These are phyloP conservation scores for Symbiodinium natans DNA, from an alignment of 73 alveolate species.

Conservation along the genomic window DNA sequence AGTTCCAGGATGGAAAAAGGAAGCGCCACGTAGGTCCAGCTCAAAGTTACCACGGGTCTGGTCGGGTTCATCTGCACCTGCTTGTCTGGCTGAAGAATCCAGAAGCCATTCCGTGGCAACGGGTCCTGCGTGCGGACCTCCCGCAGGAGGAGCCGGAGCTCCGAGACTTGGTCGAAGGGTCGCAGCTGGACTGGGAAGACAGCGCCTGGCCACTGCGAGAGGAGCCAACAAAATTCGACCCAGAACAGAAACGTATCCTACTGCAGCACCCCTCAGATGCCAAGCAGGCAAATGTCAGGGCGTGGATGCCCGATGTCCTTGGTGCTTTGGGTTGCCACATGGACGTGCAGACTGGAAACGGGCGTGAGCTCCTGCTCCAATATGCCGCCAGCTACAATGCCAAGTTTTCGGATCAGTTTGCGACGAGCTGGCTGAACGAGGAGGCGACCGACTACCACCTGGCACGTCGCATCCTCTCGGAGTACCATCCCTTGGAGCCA, in stretches of 20 bases:
- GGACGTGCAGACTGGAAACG: slow-evolving; percentile 4
- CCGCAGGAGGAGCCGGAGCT: neutral
- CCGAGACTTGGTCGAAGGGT: neutral
- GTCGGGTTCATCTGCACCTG: neutral
- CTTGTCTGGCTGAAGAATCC: neutral
- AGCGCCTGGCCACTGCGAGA: slow-evolving; percentile 16
- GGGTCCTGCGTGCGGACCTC: neutral
- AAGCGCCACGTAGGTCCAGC: neutral
- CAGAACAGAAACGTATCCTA: neutral
- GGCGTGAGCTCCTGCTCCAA: neutral
- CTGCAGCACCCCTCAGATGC: neutral
- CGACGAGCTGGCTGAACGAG: neutral
- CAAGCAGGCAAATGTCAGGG: neutral
- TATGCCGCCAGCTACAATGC: neutral
- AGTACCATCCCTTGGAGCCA: neutral
- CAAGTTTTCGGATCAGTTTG: neutral
- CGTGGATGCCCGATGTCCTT: neutral
- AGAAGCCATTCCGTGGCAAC: neutral
- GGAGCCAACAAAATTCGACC: neutral
- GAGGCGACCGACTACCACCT: neutral
- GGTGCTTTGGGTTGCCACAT: neutral
- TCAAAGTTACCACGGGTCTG: neutral
- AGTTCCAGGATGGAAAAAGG: slow-evolving; percentile 7
- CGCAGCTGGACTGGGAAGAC: neutral
- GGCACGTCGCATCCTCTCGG: neutral